Percentiles rank a stretch among this genome's conserved stretches.
Evolutionary conservation across 768 basidiomycete genomes (phyloP).

Genomic region (Mycena latifolia): DNA sequence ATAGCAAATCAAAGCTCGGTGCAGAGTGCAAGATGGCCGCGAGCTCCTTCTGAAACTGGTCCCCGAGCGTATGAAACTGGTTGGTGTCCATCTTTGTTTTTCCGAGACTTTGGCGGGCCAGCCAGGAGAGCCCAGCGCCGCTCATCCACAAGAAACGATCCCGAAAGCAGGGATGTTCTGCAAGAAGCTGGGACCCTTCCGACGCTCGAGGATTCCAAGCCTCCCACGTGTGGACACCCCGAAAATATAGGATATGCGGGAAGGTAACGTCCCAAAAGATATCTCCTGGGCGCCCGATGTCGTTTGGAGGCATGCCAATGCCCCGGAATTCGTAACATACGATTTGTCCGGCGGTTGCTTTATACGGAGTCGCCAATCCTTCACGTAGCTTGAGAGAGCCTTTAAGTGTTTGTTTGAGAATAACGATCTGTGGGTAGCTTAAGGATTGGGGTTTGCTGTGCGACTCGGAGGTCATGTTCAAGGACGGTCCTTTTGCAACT

Average conservation of each 20-base stretch:
- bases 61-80: not conserved
- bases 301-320: not conserved
- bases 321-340: constrained; percentile 6
- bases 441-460: not conserved
- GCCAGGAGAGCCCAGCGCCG: not conserved
- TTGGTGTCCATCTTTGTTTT: not conserved
- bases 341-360: not conserved
- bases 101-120: not conserved
- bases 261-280: constrained; percentile 11
- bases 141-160: constrained; percentile 8
- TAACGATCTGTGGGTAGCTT: not conserved
- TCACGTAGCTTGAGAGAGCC: not conserved
- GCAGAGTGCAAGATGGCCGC: not conserved
- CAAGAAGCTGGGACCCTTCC: constrained; percentile 5
- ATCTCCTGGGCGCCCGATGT: constrained; percentile 10
- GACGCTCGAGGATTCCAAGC: constrained; percentile 11
- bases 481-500: too few species aligned
- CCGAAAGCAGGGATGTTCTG: not conserved
- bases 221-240: not conserved
- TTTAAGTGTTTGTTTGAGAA: not conserved
- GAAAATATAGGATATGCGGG: constrained; percentile 4
- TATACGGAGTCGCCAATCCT: not conserved
- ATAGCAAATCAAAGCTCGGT: not conserved
- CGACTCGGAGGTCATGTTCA: too few species aligned
- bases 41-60: not conserved